These are phyloP conservation scores for Annulohypoxylon maeteangense DNA, from an alignment of 495 filamentous ascomycete species.

Conservation along the genomic window DNA sequence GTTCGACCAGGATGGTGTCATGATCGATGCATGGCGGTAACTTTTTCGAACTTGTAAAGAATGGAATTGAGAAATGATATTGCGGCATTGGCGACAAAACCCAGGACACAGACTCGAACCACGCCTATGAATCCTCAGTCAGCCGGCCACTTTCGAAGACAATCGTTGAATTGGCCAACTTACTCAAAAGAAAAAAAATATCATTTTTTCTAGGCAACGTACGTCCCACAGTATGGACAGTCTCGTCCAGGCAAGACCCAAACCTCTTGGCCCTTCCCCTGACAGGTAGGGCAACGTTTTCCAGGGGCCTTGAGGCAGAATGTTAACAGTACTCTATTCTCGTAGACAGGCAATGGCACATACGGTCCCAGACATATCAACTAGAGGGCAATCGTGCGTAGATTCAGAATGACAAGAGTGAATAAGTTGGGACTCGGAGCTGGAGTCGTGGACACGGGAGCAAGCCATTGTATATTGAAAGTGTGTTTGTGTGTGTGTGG, in stretches of 20 bases:
- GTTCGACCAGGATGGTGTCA: constrained; percentile 29
- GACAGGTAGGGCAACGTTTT: constrained; percentile 49
- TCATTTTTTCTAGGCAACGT: constrained; percentile 27
- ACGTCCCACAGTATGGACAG: constrained; percentile 59
- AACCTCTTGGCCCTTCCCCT: constrained; percentile 58
- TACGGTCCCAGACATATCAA: constrained; percentile 44
- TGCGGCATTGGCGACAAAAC: constrained; percentile 2
- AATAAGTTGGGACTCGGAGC: constrained; percentile 11
- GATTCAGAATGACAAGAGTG: constrained; percentile 23
- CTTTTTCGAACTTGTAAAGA: constrained; percentile 30
- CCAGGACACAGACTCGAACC: constrained; percentile 3
- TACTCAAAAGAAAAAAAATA: constrained; percentile 5
- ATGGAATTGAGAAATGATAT: constrained; percentile 38
- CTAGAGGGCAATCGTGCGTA: constrained; percentile 18
- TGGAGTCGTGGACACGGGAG: constrained; percentile 29
- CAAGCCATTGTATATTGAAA: constrained; percentile 33
- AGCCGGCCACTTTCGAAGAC: constrained; percentile 10
- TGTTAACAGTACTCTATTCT: constrained; percentile 21
- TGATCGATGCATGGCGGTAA: constrained; percentile 19
- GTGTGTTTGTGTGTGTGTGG: too few relatives aligned
- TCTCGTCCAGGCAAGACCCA: constrained; percentile 62
- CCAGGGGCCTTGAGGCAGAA: constrained; percentile 27
- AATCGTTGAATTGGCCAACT: constrained; percentile 9
- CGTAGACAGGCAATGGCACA: constrained; percentile 12
- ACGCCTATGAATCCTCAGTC: constrained; percentile 16